Base-by-base conservation (phyloP, 2,329 filamentous ascomycete species). In the Colletotrichum somersetense region DNA sequence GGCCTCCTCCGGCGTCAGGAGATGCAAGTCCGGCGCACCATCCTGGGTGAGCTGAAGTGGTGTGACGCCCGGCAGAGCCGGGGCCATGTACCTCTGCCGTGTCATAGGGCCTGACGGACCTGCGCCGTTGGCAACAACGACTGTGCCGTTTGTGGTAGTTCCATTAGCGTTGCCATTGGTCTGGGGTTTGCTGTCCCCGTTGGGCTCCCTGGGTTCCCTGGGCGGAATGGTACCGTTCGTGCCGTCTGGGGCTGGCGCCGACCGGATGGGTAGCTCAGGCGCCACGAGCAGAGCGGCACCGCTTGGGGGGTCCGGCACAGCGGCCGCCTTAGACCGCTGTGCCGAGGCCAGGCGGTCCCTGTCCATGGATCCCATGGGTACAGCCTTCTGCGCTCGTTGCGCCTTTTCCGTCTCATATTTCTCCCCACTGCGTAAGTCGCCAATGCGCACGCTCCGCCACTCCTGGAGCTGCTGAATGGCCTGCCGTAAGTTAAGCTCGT, bases 381-480 rank as follows among this genome's bases (percentile, higher is more conserved):
- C 85, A 7, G 88, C 80, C 75, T 90, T 91, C 76, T 95, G 92
- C 63, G 91, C 89, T 16, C 96, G 89, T 67, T 89, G 84, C 44
- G 92, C 87, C 83, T 98, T 99, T 74, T 98, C 96, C 23, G 89
- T 86, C 81, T 99, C 96, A 79, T 96, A 99, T 80, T 96, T 97
- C 80, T 97, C 94, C 40, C 96, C 96, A 33, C 91, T 91, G 67
- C 92, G 91, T 14, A 99, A 86, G 74, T 97, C 95, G 1, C 92
- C 92, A 73, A 99, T 96, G 26, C 92, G 91, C 83, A 94, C 89
- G 58, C 89, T 89, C 42, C 96, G 91, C 96, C 96, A 99, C 78
- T 98, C 96, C 79, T 98, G 96, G 3, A 99, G 85, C 80, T 98
- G 96, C 0, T 88, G 75, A 71, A 99, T 97, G 48, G 96, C 96